Base-by-base conservation (phyloP, 2,329 filamentous ascomycete species). In the Cercospora janseana region DNA sequence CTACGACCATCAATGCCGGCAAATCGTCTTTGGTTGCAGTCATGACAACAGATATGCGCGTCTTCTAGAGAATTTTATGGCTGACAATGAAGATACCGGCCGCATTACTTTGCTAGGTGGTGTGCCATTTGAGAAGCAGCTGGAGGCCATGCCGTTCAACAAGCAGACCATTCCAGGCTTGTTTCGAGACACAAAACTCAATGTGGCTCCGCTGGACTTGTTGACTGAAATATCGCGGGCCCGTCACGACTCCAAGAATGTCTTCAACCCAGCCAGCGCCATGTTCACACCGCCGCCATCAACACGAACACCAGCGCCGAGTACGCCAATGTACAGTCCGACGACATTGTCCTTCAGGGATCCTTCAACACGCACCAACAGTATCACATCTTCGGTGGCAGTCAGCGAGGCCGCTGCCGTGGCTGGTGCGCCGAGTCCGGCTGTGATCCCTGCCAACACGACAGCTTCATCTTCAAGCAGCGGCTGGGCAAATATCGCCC, bases 21-120 rank as follows among this genome's bases (percentile, higher is more conserved):
- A 81, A 49, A 75, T 84, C 45, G 69, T 83, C 41, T 70, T 84
- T 27, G 81, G 80, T 6, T 81, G 79, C 63, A 78, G 77, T 10
- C 76, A 79, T 51, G 77, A 80, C 65, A 75, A 75, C 48, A 72
- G 76, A 16, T 83, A 81, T 63, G 74, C 75, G 18, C 70, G 71
- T 8, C 66, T 77, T 27, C 67, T 84, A 8, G 74, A 79, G 60
- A 71, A 78, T 26, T 72, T 73, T 43, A 63, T 69, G 50, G 74
- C 79, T 32, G 29, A 79, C 15, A 20, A 69, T 13, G 66, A 72
- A 34, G 69, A 75, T 16, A 63, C 71, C 6, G 67, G 70, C 16
- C 74, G 76, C 40, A 72, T 83, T 29, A 77, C 79, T 6, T 67
- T 84, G 15, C 66, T 84, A 26, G 78, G 82, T 62, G 78, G 79